A percentile compares a stretch with the other conserved stretches of the same genome.
phyloP scores from a whole-genome alignment of 805 yeast species.

The Maudiozyma turicensis region DNA sequence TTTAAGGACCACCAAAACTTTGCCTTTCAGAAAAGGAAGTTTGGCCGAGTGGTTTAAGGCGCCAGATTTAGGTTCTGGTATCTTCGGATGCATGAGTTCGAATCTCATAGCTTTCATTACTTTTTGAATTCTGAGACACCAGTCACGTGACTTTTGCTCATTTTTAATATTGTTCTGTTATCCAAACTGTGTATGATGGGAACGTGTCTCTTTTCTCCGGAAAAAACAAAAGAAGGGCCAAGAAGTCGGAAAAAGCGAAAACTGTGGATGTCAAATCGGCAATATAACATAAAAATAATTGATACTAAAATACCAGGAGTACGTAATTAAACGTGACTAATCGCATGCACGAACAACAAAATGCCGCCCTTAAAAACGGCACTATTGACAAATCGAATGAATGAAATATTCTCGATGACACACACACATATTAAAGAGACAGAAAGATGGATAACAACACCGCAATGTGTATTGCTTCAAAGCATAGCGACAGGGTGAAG shows the following conservation, averaged over 20 bases:
- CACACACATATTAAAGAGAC: too few relatives aligned
- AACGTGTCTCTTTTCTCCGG: neutral
- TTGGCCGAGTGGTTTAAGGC: constrained; percentile 40
- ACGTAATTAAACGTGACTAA: neutral
- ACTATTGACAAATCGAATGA: neutral
- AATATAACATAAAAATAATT: too few relatives aligned
- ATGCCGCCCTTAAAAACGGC: neutral
- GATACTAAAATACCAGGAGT: neutral
- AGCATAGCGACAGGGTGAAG: too few relatives aligned
- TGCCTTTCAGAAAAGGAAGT: constrained; percentile 21
- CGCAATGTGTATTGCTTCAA: too few relatives aligned
- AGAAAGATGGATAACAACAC: too few relatives aligned
- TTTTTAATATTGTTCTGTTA: too few relatives aligned
- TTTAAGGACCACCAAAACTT: neutral
- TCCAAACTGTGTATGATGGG: neutral
- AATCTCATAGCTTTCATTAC: constrained; percentile 34
- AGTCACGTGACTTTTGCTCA: neutral
- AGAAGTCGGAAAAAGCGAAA: neutral
- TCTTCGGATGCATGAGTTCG: constrained; percentile 39
- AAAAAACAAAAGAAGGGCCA: neutral
- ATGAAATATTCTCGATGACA: neutral
- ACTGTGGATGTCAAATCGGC: too few relatives aligned
- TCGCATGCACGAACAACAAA: neutral
- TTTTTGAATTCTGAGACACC: constrained; percentile 3
- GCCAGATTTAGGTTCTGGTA: constrained; percentile 39